These are phyloP conservation scores for Ochromonas danica DNA, from an alignment of 108 stramenopile genomes.

Conservation along the genomic window DNA sequence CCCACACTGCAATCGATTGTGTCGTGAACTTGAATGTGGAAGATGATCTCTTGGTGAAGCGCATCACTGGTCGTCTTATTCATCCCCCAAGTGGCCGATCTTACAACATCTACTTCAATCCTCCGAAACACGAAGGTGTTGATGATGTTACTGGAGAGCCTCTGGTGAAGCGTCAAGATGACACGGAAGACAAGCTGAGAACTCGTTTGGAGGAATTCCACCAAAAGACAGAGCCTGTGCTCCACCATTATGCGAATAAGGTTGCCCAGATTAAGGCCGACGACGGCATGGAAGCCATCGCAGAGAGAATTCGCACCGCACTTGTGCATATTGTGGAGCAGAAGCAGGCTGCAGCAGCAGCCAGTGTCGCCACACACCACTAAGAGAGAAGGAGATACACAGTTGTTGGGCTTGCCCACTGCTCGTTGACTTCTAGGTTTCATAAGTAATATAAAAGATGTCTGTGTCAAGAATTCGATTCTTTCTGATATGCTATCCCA, in stretches of 20 bases:
- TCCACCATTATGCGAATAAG: conserved; percentile 76
- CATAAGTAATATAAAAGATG: too few species aligned
- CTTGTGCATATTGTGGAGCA: too few species aligned
- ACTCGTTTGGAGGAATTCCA: conserved; percentile 89
- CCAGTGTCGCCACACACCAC: too few species aligned
- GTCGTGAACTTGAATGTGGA: conserved; percentile 88
- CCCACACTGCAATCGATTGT: conserved; percentile 80
- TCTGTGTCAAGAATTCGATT: too few species aligned
- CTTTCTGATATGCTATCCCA: conserved; percentile 29
- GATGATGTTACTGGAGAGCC: conserved; percentile 86
- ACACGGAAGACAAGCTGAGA: conserved; percentile 80
- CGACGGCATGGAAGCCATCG: not conserved
- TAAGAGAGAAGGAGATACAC: too few species aligned
- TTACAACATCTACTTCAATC: conserved; percentile 91
- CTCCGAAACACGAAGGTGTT: conserved; percentile 52
- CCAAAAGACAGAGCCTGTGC: conserved; percentile 88
- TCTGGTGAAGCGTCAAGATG: conserved; percentile 92
- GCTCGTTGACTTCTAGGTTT: too few species aligned
- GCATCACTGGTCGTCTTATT: conserved; percentile 84
- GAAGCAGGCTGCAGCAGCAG: too few species aligned
- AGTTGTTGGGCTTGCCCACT: too few species aligned
- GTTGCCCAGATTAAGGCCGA: not conserved
- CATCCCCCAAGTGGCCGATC: conserved; percentile 72
- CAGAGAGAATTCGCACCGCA: not conserved
- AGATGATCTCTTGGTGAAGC: conserved; percentile 88